phyloP scores from a whole-genome alignment of 208 protist species.

The Phytomonas serpens region DNA sequence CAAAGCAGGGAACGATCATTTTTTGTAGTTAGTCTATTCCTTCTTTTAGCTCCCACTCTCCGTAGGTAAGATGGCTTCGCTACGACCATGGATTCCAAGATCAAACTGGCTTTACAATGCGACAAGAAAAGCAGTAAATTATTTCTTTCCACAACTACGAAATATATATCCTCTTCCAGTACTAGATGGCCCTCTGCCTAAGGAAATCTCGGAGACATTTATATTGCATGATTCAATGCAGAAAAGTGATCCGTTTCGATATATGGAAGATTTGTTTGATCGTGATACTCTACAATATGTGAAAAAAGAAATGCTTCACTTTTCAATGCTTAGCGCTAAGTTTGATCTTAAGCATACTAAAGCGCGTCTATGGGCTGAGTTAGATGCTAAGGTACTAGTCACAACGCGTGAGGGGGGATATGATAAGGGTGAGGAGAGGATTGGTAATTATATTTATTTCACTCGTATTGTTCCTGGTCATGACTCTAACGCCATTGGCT shows the following conservation, averaged over 20 bases:
- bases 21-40: neutral
- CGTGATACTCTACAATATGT: conserved; percentile 61
- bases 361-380: conserved; percentile 73
- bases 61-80: conserved; percentile 42
- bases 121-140: conserved; percentile 47
- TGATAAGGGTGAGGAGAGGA: conserved; percentile 87
- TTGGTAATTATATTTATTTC: conserved; percentile 88
- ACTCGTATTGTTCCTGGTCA: conserved; percentile 66
- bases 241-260: conserved; percentile 68
- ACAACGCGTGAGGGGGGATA: conserved; percentile 83
- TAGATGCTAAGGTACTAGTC: conserved; percentile 79
- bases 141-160: conserved; percentile 51
- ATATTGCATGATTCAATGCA: conserved; percentile 46
- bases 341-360: conserved; percentile 85
- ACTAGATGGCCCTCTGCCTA: conserved; percentile 73
- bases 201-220: conserved; percentile 32
- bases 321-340: conserved; percentile 52
- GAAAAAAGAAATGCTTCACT: conserved; percentile 66
- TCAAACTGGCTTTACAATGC: conserved; percentile 53
- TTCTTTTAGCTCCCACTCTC: neutral
- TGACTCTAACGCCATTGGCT: conserved; percentile 70
- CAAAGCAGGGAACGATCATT: neutral
- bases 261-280: conserved; percentile 87
- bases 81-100: conserved; percentile 77
- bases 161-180: conserved; percentile 62